Conservation (phyloP, 169 alveolate species). For the Plasmodium cynomolgi region DNA sequence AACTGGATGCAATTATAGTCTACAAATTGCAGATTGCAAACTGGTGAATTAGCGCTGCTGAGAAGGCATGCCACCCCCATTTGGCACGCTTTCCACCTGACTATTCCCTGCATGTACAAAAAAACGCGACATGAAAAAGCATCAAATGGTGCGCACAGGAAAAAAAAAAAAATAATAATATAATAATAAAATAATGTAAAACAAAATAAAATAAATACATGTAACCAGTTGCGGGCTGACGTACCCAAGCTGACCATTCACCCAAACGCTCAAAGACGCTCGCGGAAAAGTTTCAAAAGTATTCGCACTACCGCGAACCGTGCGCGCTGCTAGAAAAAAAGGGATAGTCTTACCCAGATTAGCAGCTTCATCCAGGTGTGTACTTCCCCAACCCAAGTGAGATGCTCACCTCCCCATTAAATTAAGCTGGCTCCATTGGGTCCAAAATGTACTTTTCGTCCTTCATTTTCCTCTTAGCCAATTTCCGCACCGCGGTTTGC, state of each 20-base stretch:
- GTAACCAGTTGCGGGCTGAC: neutral
- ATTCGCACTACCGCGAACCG: neutral
- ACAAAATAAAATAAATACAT: neutral
- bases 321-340: neutral
- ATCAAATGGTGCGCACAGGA: neutral
- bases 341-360: neutral
- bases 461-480: conserved; percentile 62
- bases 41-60: neutral
- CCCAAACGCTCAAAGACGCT: neutral
- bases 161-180: neutral
- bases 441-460: conserved; percentile 64
- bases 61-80: neutral
- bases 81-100: neutral
- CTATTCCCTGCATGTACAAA: neutral
- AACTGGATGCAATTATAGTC: neutral
- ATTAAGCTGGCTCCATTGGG: conserved; percentile 26
- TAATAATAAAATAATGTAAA: too few species aligned
- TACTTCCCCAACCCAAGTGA: neutral
- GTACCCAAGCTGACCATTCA: neutral
- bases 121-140: neutral
- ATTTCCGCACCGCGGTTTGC: conserved; percentile 77
- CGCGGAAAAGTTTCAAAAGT: neutral
- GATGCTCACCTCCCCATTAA: neutral
- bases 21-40: neutral
- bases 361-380: neutral